Conservation (phyloP, 768 basidiomycete genomes). For the Neoboletus subvelutipes region DNA sequence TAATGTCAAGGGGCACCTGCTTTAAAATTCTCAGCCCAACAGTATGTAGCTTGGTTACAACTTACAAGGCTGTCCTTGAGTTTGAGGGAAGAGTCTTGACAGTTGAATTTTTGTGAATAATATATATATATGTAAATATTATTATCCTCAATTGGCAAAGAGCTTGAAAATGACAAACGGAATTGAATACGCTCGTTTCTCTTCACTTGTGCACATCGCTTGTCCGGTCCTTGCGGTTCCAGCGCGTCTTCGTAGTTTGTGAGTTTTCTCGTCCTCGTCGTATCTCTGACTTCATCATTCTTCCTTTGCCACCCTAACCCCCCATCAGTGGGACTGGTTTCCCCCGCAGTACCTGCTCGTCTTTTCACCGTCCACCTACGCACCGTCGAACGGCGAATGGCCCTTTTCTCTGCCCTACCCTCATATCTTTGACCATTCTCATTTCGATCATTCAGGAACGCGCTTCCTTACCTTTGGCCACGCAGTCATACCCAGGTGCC, state of each 20-base stretch:
- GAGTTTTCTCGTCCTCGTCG: conserved; percentile 1
- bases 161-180: background rate
- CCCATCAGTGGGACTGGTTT: conserved; percentile 19
- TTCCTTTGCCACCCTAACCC: background rate
- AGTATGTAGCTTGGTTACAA: too few species aligned
- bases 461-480: background rate
- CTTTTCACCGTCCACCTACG: conserved; percentile 1
- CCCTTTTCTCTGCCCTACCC: conserved; percentile 8
- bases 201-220: conserved; percentile 6
- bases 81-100: too few species aligned
- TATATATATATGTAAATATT: background rate
- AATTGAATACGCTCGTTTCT: background rate
- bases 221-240: conserved; percentile 4
- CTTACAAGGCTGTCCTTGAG: too few species aligned
- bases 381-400: conserved; percentile 23
- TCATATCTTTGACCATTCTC: conserved; percentile 13
- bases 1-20: too few species aligned
- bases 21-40: too few species aligned
- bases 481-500: background rate
- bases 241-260: conserved; percentile 12
- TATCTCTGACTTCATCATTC: background rate
- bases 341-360: conserved; percentile 9
- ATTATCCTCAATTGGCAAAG: conserved; percentile 9
- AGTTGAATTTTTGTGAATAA: background rate
- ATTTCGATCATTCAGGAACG: conserved; percentile 17